phyloP scores from a whole-genome alignment of 345 rosid genomes.

The Gossypium turneri region DNA sequence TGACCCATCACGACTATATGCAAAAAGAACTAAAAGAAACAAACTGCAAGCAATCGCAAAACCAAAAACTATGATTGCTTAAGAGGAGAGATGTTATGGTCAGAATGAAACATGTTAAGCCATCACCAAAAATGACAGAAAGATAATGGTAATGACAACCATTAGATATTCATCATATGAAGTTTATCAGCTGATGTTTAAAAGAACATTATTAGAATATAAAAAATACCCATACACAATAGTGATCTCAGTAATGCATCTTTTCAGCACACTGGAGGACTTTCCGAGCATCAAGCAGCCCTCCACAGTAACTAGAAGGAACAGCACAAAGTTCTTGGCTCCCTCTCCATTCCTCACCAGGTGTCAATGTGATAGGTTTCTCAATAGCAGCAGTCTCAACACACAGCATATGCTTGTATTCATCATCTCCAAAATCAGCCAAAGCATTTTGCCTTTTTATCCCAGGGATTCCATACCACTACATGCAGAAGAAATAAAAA shows the following conservation, averaged over 20 bases:
- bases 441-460: conserved; percentile 82
- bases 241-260: conserved; percentile 13
- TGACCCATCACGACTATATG: too few relatives aligned
- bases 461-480: conserved; percentile 99
- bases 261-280: conserved; percentile 52
- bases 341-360: conserved; percentile 96
- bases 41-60: too few relatives aligned
- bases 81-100: too few relatives aligned
- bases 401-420: conserved; percentile 90
- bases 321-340: conserved; percentile 84
- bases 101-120: too few relatives aligned
- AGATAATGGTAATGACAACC: too few relatives aligned
- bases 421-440: conserved; percentile 90
- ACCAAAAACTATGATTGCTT: too few relatives aligned
- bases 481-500: conserved; percentile 19
- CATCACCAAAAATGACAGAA: too few relatives aligned
- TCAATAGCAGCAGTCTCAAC: conserved; percentile 89
- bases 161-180: too few relatives aligned
- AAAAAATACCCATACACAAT: conserved; percentile 35
- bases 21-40: too few relatives aligned
- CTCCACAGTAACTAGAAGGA: conserved; percentile 92
- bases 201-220: too few relatives aligned
- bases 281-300: conserved; percentile 90
- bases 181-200: too few relatives aligned
- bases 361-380: conserved; percentile 75